A percentile compares a stretch with the other conserved stretches of the same genome.
These are phyloP conservation scores for Violaceomyces palustris DNA, from an alignment of 1,284 basidiomycete species.

Conservation along the genomic window DNA sequence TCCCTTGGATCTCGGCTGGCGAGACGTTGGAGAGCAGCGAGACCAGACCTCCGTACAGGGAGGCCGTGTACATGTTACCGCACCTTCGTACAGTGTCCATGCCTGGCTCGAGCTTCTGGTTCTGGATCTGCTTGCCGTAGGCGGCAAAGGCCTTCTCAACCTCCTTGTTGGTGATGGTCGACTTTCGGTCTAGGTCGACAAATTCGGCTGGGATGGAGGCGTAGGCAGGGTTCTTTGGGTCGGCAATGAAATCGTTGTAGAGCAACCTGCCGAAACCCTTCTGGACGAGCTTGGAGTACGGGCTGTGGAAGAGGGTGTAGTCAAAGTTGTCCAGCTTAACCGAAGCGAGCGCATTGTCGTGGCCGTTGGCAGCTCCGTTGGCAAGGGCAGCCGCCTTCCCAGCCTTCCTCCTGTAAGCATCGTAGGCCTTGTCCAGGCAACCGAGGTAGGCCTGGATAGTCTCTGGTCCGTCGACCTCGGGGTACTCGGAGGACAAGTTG, in stretches of 20 bases:
- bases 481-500: slow-evolving; percentile 65
- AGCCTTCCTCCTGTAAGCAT: slow-evolving; percentile 77
- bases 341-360: slow-evolving; percentile 28
- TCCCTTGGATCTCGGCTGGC: slow-evolving; percentile 44
- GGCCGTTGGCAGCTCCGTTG: slow-evolving; percentile 18
- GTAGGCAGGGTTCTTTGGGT: slow-evolving; percentile 67
- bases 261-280: slow-evolving; percentile 91
- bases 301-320: slow-evolving; percentile 75
- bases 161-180: slow-evolving; percentile 73
- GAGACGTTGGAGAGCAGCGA: slow-evolving; percentile 53
- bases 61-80: slow-evolving; percentile 99
- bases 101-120: slow-evolving; percentile 44
- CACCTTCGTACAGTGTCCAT: slow-evolving; percentile 50
- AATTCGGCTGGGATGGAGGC: slow-evolving; percentile 65
- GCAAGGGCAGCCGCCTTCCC: slow-evolving; percentile 56
- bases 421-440: slow-evolving; percentile 86
- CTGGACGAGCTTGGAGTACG: slow-evolving; percentile 97
- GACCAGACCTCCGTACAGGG: slow-evolving; percentile 86
- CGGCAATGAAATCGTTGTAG: slow-evolving; percentile 85
- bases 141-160: slow-evolving; percentile 69
- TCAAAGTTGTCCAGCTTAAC: slow-evolving; percentile 75
- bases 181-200: slow-evolving; percentile 62
- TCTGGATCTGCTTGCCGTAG: slow-evolving; percentile 33
- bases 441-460: slow-evolving; percentile 93
- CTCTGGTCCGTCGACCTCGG: slow-evolving; percentile 93